A percentile compares a stretch with the other conserved stretches of the same genome.
phyloP scores from a whole-genome alignment of 2,329 filamentous ascomycete genomes.

The Neonectria ditissima region DNA sequence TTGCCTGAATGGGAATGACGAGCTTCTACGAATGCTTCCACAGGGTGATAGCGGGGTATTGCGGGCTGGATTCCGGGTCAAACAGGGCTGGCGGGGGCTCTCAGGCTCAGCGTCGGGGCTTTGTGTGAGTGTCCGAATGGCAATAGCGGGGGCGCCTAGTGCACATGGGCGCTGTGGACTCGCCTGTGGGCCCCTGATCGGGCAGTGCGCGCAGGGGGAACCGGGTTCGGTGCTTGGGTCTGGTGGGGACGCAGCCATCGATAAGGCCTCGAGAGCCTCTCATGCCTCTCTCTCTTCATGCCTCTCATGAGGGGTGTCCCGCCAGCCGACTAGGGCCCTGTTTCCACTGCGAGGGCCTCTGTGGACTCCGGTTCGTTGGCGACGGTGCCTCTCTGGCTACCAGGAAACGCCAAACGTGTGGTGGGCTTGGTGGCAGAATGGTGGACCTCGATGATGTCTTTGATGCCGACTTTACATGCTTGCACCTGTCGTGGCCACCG shows the following conservation, averaged over 20 bases:
- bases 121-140: constrained; percentile 32
- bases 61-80: constrained; percentile 37
- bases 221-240: constrained; percentile 15
- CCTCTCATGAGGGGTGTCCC: background rate
- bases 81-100: constrained; percentile 7
- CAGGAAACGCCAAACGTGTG: constrained; percentile 9
- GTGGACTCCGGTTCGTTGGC: constrained; percentile 34
- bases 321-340: constrained; percentile 19
- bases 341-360: constrained; percentile 31
- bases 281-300: constrained; percentile 1
- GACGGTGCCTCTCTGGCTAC: constrained; percentile 7
- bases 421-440: constrained; percentile 19
- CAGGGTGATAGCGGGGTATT: constrained; percentile 45
- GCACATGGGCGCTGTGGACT: constrained; percentile 27
- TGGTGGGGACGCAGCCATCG: constrained; percentile 30
- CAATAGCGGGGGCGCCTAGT: constrained; percentile 30
- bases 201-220: constrained; percentile 36
- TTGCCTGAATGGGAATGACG: constrained; percentile 42
- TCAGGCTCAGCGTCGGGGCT: constrained; percentile 4
- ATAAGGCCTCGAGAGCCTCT: constrained; percentile 32
- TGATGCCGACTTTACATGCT: constrained; percentile 19
- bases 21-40: constrained; percentile 46
- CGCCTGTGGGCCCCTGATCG: constrained; percentile 36
- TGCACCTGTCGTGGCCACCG: constrained; percentile 9
- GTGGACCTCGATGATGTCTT: constrained; percentile 41